phyloP scores from a whole-genome alignment of 495 filamentous ascomycete species.

The Lichina pygmaea region DNA sequence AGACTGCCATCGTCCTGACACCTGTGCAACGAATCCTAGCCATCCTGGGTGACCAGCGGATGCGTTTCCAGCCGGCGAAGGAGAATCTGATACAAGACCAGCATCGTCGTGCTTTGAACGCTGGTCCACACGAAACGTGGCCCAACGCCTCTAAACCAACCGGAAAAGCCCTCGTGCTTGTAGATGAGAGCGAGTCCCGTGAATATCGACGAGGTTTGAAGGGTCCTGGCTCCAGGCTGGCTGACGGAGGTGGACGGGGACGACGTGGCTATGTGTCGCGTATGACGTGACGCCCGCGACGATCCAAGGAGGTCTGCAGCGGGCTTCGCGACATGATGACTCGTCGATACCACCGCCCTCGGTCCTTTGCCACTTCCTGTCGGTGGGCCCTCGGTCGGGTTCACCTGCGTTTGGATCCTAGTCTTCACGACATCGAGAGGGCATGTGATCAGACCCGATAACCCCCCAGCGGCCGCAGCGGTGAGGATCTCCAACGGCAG shows the following conservation, averaged over 20 bases:
- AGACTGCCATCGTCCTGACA: too few species aligned
- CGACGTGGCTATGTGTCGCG: conserved; percentile 3
- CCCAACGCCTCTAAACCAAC: conserved; percentile 88
- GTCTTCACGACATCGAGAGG: conserved; percentile 96
- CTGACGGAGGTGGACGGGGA: conserved; percentile 23
- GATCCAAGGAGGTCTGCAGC: neutral
- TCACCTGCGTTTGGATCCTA: conserved; percentile 81
- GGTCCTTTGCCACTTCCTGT: neutral
- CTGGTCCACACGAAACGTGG: conserved; percentile 93
- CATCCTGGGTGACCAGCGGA: neutral
- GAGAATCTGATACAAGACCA: conserved; percentile 81
- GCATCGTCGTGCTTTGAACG: conserved; percentile 88
- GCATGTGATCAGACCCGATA: conserved; percentile 84
- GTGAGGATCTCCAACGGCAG: conserved; percentile 65
- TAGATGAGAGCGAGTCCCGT: conserved; percentile 73
- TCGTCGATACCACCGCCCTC: neutral
- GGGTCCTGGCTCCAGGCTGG: conserved; percentile 40
- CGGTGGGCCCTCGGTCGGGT: conserved; percentile 13
- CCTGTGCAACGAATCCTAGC: too few species aligned
- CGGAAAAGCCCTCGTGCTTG: conserved; percentile 56
- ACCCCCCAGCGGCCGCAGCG: conserved; percentile 71
- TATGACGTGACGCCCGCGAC: neutral
- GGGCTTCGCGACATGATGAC: neutral
- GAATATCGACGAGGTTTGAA: conserved; percentile 72
- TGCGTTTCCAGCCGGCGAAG: conserved; percentile 39